Evolutionary conservation across 2,329 filamentous ascomycete genomes (phyloP), one percentile per base, ranked within the genome.

Genomic region (Trichoderma lentiforme): DNA sequence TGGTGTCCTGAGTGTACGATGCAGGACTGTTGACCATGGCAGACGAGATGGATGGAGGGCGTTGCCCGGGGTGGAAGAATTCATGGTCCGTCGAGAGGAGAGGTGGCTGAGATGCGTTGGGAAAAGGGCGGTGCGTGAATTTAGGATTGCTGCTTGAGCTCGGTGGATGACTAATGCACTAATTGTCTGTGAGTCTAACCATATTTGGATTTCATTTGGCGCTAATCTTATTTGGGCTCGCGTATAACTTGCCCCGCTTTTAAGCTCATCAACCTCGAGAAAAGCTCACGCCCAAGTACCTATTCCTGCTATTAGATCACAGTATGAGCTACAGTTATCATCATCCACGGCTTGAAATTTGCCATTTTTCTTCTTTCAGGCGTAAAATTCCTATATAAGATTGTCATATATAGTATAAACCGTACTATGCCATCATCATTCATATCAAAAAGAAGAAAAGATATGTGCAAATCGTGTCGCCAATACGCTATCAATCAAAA

Each of bases 1-100:
- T 51, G 1, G 62, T 65, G 62, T 53, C 43, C 28, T 65, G 39
- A 15, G 62, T 65, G 26, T 53, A 65, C 15, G 62, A 51, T 51
- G 62, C 28, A 32, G 36, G 24, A n/a, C 39, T 65, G 39, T 21
- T n/a, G 47, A 21, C 26, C 62, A 65, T 65, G 26, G 39, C 43
- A 34, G 39, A 65, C 15, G 21, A 39, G 57, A 34, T 60, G 30
- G 57, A 34, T 9, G 30, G 28, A 14, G 57, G 30, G 58, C 32
- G 18, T 36, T n/a, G 56, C 56, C 56, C 56, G 30, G 58, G 32
- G 32, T 62, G n/a, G 32, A 62, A 39, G 30, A 34, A 24, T 62
- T 62, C 58, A 39, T 34, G 32, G 12, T 21, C 57, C 57, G 47
- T 60, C 12, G 30, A 60, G 57, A 21, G 30, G 57, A 32, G n/a